Evolutionary conservation across 164 flowering plant genomes (phyloP).

Genomic region (Macadamia integrifolia): DNA sequence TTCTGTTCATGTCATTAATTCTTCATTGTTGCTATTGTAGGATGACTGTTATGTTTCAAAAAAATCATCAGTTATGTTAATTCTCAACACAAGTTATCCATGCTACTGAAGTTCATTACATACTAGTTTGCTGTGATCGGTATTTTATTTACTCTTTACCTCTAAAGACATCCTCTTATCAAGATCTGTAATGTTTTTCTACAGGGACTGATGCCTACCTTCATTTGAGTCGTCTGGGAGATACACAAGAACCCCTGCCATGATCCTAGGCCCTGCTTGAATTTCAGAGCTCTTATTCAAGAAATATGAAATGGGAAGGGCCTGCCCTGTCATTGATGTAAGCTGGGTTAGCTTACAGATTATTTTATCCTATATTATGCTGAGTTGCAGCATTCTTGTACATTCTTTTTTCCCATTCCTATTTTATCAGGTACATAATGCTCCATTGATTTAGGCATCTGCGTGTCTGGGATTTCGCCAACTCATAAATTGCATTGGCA

Average conservation of each 20-base stretch:
- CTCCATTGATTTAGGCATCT: not conserved
- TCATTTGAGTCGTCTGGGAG: conserved; percentile 87
- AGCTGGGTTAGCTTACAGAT: not conserved
- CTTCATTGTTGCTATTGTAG: too few relatives aligned
- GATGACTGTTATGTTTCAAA: too few relatives aligned
- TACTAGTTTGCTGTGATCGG: too few relatives aligned
- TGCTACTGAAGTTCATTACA: too few relatives aligned
- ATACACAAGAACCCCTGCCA: conserved; percentile 91
- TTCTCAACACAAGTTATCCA: too few relatives aligned
- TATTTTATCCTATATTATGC: too few relatives aligned
- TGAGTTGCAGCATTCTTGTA: not conserved
- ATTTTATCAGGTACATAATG: not conserved
- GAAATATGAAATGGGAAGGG: not conserved
- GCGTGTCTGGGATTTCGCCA: not conserved
- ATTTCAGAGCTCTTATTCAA: not conserved
- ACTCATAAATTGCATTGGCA: not conserved
- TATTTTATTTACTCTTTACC: not conserved
- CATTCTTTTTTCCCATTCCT: not conserved
- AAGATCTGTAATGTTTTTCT: conserved; percentile 7
- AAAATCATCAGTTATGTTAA: too few relatives aligned
- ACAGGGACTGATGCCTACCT: conserved; percentile 98
- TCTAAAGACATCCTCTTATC: not conserved
- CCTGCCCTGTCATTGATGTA: not conserved
- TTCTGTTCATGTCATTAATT: too few relatives aligned
- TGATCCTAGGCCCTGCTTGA: conserved; percentile 7